phyloP scores from a whole-genome alignment of 495 filamentous ascomycete species.

The Ramalina intermedia region DNA sequence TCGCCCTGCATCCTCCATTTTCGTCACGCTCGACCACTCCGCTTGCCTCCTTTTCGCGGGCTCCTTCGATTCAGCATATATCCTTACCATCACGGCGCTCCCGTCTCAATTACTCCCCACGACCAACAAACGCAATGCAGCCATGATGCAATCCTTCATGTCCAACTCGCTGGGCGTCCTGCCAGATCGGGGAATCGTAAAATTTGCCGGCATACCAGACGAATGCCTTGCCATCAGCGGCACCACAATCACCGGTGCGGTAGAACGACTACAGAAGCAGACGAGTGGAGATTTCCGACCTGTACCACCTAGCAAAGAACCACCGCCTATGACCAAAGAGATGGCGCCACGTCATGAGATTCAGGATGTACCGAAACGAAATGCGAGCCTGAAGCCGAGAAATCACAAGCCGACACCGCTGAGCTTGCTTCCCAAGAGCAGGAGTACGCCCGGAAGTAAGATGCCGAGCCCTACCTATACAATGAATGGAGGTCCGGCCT shows the following conservation, averaged over 20 bases:
- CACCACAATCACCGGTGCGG: conserved; percentile 51
- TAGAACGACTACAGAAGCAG: conserved; percentile 38
- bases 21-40: conserved; percentile 60
- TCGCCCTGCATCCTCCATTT: conserved; percentile 52
- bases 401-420: background rate
- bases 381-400: background rate
- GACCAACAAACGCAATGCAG: conserved; percentile 71
- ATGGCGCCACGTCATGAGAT: background rate
- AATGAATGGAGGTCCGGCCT: conserved; percentile 8
- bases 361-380: background rate
- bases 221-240: conserved; percentile 58
- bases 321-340: background rate
- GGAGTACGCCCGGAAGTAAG: conserved; percentile 9
- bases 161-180: conserved; percentile 50
- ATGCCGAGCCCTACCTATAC: conserved; percentile 13
- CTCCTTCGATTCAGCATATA: conserved; percentile 64
- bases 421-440: background rate
- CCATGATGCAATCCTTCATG: conserved; percentile 56
- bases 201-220: conserved; percentile 53
- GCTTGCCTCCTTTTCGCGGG: conserved; percentile 61
- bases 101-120: conserved; percentile 52
- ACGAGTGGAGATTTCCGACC: conserved; percentile 1
- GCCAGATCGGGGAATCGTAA: conserved; percentile 48
- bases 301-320: conserved; percentile 2
- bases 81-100: conserved; percentile 62